Conservation (phyloP, 805 yeast species). For the Lachancea waltii region DNA sequence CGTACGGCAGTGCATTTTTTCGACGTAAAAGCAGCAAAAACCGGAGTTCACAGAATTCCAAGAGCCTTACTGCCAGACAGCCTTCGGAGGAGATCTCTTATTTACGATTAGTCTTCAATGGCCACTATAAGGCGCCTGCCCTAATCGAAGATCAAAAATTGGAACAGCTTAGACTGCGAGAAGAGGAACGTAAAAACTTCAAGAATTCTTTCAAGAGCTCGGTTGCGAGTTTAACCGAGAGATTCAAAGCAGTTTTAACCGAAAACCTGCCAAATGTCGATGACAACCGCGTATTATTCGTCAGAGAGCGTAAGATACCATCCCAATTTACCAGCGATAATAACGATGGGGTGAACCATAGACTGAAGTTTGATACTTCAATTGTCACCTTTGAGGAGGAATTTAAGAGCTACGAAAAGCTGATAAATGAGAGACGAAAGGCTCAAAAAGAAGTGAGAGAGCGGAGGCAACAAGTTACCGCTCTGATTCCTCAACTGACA, state of each 20-base stretch:
- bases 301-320: constrained; percentile 26
- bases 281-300: constrained; percentile 16
- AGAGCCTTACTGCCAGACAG: constrained; percentile 13
- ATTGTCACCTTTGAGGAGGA: constrained; percentile 30
- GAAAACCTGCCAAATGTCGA: constrained; percentile 10
- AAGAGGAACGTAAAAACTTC: constrained; percentile 15
- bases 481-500: constrained; percentile 25
- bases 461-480: constrained; percentile 15
- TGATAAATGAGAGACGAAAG: constrained; percentile 38
- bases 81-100: constrained; percentile 27
- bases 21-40: constrained; percentile 14
- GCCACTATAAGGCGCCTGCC: constrained; percentile 33
- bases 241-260: constrained; percentile 19
- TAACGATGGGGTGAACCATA: constrained; percentile 9
- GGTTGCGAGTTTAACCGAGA: constrained; percentile 25
- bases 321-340: too few species aligned
- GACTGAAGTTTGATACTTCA: constrained; percentile 25
- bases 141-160: constrained; percentile 23
- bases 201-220: constrained; percentile 14
- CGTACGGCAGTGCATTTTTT: constrained; percentile 37
- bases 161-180: constrained; percentile 20
- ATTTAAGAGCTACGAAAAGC: constrained; percentile 39
- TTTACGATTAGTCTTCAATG: constrained; percentile 31
- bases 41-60: constrained; percentile 3
- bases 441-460: constrained; percentile 30